These are phyloP conservation scores for Mycena floridula DNA, from an alignment of 768 basidiomycete species.

Conservation along the genomic window DNA sequence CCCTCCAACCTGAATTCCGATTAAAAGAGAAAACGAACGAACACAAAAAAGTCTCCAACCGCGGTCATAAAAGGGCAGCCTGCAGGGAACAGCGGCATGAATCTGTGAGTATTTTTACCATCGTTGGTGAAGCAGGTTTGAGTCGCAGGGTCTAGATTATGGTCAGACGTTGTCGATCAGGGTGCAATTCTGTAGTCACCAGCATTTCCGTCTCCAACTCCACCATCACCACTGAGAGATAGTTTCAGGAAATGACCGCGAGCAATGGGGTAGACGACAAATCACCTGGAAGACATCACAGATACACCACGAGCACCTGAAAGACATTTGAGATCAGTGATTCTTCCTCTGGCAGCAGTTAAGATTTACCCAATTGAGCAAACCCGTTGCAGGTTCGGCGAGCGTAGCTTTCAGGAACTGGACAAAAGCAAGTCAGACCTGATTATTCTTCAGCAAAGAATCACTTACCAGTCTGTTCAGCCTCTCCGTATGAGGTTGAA, in stretches of 20 bases:
- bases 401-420: slow-evolving; percentile 56
- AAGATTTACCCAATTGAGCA: slow-evolving; percentile 66
- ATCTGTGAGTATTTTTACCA: slow-evolving; percentile 45
- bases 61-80: slow-evolving; percentile 22
- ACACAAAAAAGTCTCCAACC: neutral
- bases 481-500: slow-evolving; percentile 71
- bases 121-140: slow-evolving; percentile 55
- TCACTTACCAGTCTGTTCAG: slow-evolving; percentile 59
- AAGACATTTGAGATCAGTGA: too few relatives aligned
- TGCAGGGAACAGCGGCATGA: slow-evolving; percentile 46
- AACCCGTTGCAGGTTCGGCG: slow-evolving; percentile 52
- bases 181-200: too few relatives aligned
- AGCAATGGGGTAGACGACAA: too few relatives aligned
- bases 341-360: too few relatives aligned
- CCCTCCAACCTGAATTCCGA: slow-evolving; percentile 60
- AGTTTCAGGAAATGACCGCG: too few relatives aligned
- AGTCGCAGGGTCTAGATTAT: slow-evolving; percentile 42
- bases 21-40: too few relatives aligned
- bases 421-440: slow-evolving; percentile 1
- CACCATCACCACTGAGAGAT: slow-evolving; percentile 65
- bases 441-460: neutral
- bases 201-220: slow-evolving; percentile 73
- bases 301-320: slow-evolving; percentile 62
- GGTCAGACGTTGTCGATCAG: too few relatives aligned
- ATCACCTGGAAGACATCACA: slow-evolving; percentile 52